Evolutionary conservation across 257 asterid species (phyloP).

Genomic region (Ocimum tenuiflorum): DNA sequence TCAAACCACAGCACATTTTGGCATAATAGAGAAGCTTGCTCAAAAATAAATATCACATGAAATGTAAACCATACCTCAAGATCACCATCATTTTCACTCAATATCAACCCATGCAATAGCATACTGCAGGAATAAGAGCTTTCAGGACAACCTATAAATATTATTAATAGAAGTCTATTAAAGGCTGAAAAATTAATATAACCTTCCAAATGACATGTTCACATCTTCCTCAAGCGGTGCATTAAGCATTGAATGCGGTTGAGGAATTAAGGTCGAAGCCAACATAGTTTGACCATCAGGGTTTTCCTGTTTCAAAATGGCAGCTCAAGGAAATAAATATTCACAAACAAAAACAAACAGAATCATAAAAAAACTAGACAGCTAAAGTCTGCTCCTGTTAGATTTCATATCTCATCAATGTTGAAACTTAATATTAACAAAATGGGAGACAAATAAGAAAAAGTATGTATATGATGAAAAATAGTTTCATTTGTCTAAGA

Average conservation of each 20-base stretch:
- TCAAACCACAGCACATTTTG: conserved; percentile 5
- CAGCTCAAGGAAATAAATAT: conserved; percentile 4
- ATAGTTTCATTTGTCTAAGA: background rate
- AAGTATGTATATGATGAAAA: background rate
- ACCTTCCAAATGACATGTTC: conserved; percentile 97
- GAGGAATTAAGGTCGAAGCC: conserved; percentile 80
- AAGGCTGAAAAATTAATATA: conserved; percentile 7
- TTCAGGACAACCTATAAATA: conserved; percentile 17
- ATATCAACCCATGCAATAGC: conserved; percentile 81
- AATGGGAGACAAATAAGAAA: background rate
- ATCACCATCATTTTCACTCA: conserved; percentile 79
- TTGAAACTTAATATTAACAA: background rate
- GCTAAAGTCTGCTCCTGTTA: background rate
- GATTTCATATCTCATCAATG: background rate
- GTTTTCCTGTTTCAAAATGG: conserved; percentile 50
- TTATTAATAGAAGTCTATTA: conserved; percentile 4
- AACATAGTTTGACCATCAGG: conserved; percentile 87
- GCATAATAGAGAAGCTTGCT: background rate
- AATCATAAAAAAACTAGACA: background rate
- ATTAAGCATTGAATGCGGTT: conserved; percentile 55
- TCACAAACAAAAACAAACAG: background rate
- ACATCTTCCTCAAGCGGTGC: conserved; percentile 80
- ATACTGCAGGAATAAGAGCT: conserved; percentile 52
- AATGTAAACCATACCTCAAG: conserved; percentile 59
- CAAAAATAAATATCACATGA: background rate